Base-by-base conservation (phyloP, 441 rosid species). In the Croton laevigatus region DNA sequence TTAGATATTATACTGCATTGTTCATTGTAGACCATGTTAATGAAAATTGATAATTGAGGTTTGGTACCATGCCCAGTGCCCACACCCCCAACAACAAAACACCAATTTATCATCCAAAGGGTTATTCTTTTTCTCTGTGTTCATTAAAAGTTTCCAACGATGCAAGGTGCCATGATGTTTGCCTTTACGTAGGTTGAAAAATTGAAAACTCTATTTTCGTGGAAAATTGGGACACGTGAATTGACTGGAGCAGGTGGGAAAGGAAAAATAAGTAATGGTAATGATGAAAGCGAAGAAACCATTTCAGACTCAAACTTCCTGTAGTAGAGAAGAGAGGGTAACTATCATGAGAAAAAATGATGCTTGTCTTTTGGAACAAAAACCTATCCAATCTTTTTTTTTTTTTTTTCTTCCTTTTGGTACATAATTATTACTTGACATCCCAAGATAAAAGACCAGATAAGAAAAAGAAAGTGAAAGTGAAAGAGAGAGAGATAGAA, bases 101-200 rank as follows among this genome's bases (percentile, higher is more conserved):
- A 36, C 48, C 12, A 42, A 20, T 8, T n/a, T 59, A 23, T 69
- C 59, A 69, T 3, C 38, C 6, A 38, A 12, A 57, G 27, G 20
- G 55, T 19, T 6, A 9, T 8, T 53, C 6, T 32, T 27, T 58
- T 14, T 36, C 19, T 34, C 14, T 59, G 14, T 13, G 16, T 59
- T 59, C 14, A 32, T 32, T 59, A 19, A n/a, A n/a, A 52, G 19
- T 49, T 49, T 49, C 19, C 0, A 17, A 14, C 17, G 53, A 49
- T 40, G 44, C 8, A 7, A 40, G 86, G 84, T 84, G 83, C 84
- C 78, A 81, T 84, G 77, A 81, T 83, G 83, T 74, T 75, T 58
- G 78, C 58, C 73, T 70, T 79, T 71, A 71, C 72, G 73, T 66
- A 23, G 73, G 75, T 55, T 63, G 59, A 51, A 48, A 64, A 70